Evolutionary conservation across 2,329 filamentous ascomycete species (phyloP).

Genomic region (Dothideomycetes sp.): DNA sequence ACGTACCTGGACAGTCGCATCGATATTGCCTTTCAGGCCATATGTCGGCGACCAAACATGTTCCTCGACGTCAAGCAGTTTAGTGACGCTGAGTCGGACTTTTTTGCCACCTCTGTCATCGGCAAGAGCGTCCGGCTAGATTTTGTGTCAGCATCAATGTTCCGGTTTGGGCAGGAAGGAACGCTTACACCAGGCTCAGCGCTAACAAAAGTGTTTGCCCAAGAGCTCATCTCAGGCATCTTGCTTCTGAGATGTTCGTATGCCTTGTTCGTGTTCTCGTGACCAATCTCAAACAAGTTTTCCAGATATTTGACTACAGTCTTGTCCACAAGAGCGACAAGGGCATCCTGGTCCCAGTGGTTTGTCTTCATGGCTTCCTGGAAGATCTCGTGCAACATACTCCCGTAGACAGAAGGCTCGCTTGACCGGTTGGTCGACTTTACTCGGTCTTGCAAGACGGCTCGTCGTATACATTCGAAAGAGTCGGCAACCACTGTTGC

Average conservation of each 20-base stretch:
- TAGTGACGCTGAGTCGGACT: conserved; percentile 76
- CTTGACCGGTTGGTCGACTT: conserved; percentile 79
- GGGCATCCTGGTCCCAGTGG: conserved; percentile 62
- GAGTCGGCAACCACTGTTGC: conserved; percentile 95
- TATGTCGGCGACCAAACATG: conserved; percentile 98
- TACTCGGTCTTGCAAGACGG: conserved; percentile 87
- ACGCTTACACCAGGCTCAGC: conserved; percentile 54
- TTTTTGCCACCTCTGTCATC: conserved; percentile 70
- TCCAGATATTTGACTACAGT: conserved; percentile 73
- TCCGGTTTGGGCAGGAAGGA: neutral
- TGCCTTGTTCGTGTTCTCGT: conserved; percentile 58
- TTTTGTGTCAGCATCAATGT: too few relatives aligned
- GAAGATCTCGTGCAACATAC: conserved; percentile 89
- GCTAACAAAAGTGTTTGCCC: conserved; percentile 75
- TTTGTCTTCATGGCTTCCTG: conserved; percentile 82
- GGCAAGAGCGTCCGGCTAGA: conserved; percentile 58
- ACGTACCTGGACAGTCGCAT: conserved; percentile 85
- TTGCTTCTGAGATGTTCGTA: conserved; percentile 74
- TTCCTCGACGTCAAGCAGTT: conserved; percentile 91
- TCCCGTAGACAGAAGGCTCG: conserved; percentile 80
- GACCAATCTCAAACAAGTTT: conserved; percentile 78
- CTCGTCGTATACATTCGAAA: conserved; percentile 80
- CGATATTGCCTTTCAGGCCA: conserved; percentile 93
- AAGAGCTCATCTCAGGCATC: conserved; percentile 68
- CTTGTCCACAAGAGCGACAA: conserved; percentile 56